Conservation (phyloP, 768 basidiomycete species). For the Rossbeevera mucosa region DNA sequence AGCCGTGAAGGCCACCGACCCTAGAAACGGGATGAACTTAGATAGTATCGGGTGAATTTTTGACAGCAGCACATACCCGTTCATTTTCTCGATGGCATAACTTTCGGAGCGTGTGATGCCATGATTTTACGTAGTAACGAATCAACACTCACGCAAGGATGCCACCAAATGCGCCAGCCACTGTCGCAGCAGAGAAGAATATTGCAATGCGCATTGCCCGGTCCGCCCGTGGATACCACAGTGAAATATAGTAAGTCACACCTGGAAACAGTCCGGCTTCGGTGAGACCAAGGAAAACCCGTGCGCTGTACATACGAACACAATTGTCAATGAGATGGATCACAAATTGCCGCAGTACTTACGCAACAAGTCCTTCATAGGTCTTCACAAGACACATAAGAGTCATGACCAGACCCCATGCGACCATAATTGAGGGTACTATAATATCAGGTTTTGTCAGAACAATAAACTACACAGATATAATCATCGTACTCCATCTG, state of each 20-base stretch:
- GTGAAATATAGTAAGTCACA: constrained; percentile 43
- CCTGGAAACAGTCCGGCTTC: constrained; percentile 45
- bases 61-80: constrained; percentile 31
- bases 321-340: not conserved
- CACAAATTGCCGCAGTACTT: constrained; percentile 5
- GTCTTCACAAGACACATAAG: constrained; percentile 37
- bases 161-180: constrained; percentile 50
- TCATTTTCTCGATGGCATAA: constrained; percentile 32
- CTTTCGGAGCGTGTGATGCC: constrained; percentile 15
- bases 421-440: constrained; percentile 39
- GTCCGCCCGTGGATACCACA: constrained; percentile 60
- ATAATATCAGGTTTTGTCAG: constrained; percentile 14
- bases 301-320: constrained; percentile 23
- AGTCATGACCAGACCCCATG: constrained; percentile 38
- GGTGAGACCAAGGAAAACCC: constrained; percentile 43
- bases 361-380: constrained; percentile 30
- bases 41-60: not conserved
- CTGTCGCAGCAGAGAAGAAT: constrained; percentile 60
- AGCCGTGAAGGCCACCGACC: constrained; percentile 30
- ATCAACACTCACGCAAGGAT: constrained; percentile 37
- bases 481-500: constrained; percentile 29
- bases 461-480: not conserved
- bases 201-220: constrained; percentile 55
- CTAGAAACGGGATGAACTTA: constrained; percentile 4
- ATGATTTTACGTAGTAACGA: not conserved